Evolutionary conservation across 2,329 filamentous ascomycete genomes (phyloP).

Genomic region (Alternaria triticina): DNA sequence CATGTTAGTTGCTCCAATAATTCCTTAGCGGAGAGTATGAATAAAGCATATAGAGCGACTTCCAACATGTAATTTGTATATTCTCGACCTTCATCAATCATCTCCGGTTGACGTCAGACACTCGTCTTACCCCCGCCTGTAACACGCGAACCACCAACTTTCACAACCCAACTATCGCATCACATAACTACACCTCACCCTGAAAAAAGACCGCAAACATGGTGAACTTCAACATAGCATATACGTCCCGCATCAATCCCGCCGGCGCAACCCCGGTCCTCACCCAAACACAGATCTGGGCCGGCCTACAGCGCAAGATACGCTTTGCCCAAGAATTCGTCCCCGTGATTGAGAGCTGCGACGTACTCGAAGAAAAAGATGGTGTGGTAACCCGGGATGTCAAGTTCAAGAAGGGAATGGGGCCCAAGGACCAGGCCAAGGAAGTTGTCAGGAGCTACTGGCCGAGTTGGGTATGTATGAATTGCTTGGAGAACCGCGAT

Average conservation of each 20-base stretch:
- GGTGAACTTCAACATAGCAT: constrained; percentile 50
- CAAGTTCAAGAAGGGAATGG: constrained; percentile 47
- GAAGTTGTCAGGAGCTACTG: constrained; percentile 50
- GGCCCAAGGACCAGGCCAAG: constrained; percentile 36
- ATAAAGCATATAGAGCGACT: background rate
- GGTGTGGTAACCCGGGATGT: constrained; percentile 45
- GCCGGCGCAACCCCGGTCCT: constrained; percentile 46
- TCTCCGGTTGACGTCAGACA: background rate
- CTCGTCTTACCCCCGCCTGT: background rate
- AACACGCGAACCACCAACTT: background rate
- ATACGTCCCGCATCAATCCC: constrained; percentile 55
- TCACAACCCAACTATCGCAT: background rate
- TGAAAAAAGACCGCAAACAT: constrained; percentile 32
- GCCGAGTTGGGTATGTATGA: constrained; percentile 48
- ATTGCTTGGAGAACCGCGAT: background rate
- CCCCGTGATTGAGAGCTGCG: constrained; percentile 50
- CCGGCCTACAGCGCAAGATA: constrained; percentile 55
- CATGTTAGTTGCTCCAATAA: background rate
- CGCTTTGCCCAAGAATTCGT: constrained; percentile 56
- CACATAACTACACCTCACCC: background rate
- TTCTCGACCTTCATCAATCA: background rate
- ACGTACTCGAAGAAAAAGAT: constrained; percentile 50
- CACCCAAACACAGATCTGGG: constrained; percentile 50
- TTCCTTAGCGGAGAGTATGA: background rate
- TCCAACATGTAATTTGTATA: background rate